Percentiles rank a stretch among this genome's conserved stretches.
phyloP scores from a whole-genome alignment of 768 basidiomycete species.

The Pleurotus sapidus region DNA sequence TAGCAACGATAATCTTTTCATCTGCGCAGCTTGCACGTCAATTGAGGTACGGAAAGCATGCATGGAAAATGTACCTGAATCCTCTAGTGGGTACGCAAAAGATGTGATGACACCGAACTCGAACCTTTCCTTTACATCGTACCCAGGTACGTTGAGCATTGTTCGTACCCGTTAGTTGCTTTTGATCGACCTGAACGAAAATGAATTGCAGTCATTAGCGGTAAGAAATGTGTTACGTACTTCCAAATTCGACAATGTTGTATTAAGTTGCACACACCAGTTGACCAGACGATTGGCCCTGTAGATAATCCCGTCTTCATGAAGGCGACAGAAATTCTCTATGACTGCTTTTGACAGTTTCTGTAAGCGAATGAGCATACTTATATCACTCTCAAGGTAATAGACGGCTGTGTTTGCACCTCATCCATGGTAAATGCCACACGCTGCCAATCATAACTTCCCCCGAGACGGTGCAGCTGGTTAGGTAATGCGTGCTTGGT shows the following conservation, averaged over 20 bases:
- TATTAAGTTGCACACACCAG: constrained; percentile 96
- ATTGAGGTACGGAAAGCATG: background rate
- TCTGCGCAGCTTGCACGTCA: constrained; percentile 38
- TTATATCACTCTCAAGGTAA: too few relatives aligned
- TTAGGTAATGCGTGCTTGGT: constrained; percentile 92
- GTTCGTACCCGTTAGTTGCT: constrained; percentile 83
- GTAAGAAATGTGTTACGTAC: constrained; percentile 30
- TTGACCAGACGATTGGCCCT: constrained; percentile 96
- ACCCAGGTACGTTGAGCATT: constrained; percentile 87
- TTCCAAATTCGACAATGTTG: constrained; percentile 97
- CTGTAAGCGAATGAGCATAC: constrained; percentile 26
- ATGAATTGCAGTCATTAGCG: background rate
- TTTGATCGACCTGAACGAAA: constrained; percentile 78
- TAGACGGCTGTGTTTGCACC: constrained; percentile 30
- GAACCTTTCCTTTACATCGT: constrained; percentile 92
- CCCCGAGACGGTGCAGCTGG: constrained; percentile 86
- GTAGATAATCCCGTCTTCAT: constrained; percentile 91
- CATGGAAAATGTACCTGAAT: constrained; percentile 52
- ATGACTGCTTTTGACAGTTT: constrained; percentile 81
- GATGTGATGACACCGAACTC: constrained; percentile 96
- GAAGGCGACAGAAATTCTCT: constrained; percentile 87
- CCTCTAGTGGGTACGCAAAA: constrained; percentile 92
- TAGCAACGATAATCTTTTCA: constrained; percentile 90
- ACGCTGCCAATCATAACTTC: constrained; percentile 92
- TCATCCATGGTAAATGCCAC: constrained; percentile 96